Conservation (phyloP, 768 basidiomycete species). For the Boletus pseudopeckii region DNA sequence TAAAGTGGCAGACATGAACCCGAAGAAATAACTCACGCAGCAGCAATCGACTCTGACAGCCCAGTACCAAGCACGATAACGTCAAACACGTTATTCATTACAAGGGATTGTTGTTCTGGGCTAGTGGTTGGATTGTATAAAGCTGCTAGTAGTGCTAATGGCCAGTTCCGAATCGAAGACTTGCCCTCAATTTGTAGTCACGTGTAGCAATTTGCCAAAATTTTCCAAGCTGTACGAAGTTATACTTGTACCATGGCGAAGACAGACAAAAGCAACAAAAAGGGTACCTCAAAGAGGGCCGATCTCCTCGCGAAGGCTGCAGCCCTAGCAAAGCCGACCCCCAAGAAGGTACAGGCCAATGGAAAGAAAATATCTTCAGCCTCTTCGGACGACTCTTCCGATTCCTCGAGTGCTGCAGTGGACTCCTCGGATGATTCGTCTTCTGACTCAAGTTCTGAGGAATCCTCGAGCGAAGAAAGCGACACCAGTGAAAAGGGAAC, state of each 20-base stretch:
- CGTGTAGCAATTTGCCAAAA: conserved; percentile 19
- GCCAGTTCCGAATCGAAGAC: background rate
- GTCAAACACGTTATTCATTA: conserved; percentile 52
- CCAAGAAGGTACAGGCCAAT: background rate
- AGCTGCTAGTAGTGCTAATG: background rate
- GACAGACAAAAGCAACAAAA: conserved; percentile 33
- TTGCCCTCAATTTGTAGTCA: conserved; percentile 30
- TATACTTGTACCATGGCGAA: conserved; percentile 36
- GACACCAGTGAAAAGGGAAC: background rate
- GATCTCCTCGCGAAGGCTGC: conserved; percentile 38
- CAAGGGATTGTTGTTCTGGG: background rate
- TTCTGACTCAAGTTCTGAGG: conserved; percentile 10
- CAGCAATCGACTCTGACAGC: conserved; percentile 77
- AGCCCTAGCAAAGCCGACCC: conserved; percentile 18
- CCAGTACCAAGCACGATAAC: conserved; percentile 75
- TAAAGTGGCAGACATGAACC: background rate
- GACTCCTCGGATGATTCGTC: conserved; percentile 1
- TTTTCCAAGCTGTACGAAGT: conserved; percentile 1
- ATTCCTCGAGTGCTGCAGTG: conserved; percentile 11
- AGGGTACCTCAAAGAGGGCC: conserved; percentile 37
- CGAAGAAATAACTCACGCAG: conserved; percentile 62
- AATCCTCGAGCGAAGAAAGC: conserved; percentile 10
- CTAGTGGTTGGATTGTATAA: background rate
- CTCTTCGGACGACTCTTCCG: conserved; percentile 15
- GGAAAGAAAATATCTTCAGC: background rate